phyloP scores from a whole-genome alignment of 345 rosid species.

The Xanthoceras sorbifolium region DNA sequence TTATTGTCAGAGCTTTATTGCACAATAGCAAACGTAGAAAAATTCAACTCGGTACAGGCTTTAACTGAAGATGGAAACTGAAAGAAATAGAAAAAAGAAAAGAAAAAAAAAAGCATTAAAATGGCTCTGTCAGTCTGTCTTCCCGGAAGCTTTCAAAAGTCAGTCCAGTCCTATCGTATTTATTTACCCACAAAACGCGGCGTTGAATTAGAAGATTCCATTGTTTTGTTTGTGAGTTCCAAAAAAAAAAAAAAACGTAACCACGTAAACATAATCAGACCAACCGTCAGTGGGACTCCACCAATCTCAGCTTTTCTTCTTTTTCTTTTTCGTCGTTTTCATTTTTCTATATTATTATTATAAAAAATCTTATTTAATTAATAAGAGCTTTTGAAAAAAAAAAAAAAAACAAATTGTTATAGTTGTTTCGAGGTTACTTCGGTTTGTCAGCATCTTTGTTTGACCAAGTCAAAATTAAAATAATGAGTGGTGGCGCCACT shows the following conservation, averaged over 20 bases:
- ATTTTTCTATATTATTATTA: too few relatives aligned
- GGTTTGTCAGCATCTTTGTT: not conserved
- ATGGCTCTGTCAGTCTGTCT: too few relatives aligned
- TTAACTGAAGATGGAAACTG: not conserved
- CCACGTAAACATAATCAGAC: not conserved
- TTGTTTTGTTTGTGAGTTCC: not conserved
- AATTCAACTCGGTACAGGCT: not conserved
- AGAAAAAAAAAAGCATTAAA: too few relatives aligned
- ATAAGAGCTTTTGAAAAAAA: too few relatives aligned
- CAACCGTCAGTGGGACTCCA: not conserved
- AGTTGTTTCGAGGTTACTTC: not conserved
- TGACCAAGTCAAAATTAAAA: not conserved
- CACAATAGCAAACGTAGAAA: not conserved
- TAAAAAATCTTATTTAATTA: not conserved
- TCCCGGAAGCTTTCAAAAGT: too few relatives aligned
- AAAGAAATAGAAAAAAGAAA: too few relatives aligned
- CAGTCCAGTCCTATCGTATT: not conserved
- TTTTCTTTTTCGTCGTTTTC: too few relatives aligned
- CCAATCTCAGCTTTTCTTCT: not conserved
- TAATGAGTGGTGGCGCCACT: too few relatives aligned
- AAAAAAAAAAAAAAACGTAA: not conserved
- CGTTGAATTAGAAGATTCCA: constrained; percentile 13
- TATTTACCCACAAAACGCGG: constrained; percentile 8
- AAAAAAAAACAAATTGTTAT: too few relatives aligned
- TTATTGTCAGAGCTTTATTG: not conserved